Conservation (phyloP, 2,329 filamentous ascomycete genomes). For the Stemphylium beticola region DNA sequence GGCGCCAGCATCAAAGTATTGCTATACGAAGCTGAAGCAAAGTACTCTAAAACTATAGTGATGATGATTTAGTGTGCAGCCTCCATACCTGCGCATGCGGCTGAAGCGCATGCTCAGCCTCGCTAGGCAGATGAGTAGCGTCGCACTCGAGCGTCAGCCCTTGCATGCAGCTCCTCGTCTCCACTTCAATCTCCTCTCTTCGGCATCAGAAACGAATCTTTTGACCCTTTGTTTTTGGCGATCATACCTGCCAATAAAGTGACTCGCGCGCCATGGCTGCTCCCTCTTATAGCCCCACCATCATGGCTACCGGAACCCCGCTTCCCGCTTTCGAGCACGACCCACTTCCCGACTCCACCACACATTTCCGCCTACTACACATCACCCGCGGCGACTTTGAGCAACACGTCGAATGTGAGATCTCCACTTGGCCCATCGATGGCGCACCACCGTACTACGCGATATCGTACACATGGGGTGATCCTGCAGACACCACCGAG, state of each 20-base stretch:
- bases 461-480: slow-evolving; percentile 2
- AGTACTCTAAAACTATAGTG: too few relatives aligned
- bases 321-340: slow-evolving; percentile 2
- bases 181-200: too few relatives aligned
- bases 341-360: neutral
- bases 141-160: neutral
- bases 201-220: too few relatives aligned
- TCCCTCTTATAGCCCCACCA: neutral
- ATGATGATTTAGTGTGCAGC: too few relatives aligned
- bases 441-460: slow-evolving; percentile 1
- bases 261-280: neutral
- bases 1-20: too few relatives aligned
- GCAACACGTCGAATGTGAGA: slow-evolving; percentile 2
- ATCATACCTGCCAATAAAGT: neutral
- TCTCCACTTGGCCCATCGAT: neutral
- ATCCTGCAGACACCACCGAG: neutral
- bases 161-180: neutral
- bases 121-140: neutral
- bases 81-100: neutral
- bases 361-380: slow-evolving; percentile 2
- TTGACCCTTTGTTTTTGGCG: neutral
- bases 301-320: neutral
- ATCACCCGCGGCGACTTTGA: neutral
- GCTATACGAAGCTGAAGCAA: too few relatives aligned
- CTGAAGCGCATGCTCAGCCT: neutral